Percentiles rank a stretch among this genome's conserved stretches.
phyloP scores from a whole-genome alignment of 2,329 filamentous ascomycete species.

The Bertia moriformis region DNA sequence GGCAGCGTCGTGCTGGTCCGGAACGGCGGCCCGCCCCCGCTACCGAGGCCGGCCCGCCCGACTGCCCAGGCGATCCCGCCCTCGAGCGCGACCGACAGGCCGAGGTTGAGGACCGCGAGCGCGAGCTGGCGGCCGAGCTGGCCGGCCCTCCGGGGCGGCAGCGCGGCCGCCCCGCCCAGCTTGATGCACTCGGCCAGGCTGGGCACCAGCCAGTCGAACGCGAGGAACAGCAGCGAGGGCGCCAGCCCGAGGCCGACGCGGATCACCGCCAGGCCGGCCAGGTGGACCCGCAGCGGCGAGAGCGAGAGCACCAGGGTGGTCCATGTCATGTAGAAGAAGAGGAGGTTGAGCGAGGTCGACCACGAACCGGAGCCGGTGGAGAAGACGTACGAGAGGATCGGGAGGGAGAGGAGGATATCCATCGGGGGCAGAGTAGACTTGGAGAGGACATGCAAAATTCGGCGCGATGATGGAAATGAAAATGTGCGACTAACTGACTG shows the following conservation, averaged over 20 bases:
- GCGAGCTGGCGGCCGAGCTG: constrained; percentile 16
- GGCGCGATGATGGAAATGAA: too few species aligned
- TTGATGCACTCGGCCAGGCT: constrained; percentile 58
- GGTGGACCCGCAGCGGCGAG: constrained; percentile 58
- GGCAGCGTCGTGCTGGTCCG: constrained; percentile 31
- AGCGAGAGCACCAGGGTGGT: constrained; percentile 68
- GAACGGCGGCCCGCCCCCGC: constrained; percentile 25
- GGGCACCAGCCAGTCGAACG: constrained; percentile 59
- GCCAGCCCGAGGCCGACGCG: constrained; percentile 58
- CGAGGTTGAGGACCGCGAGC: constrained; percentile 29
- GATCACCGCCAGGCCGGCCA: constrained; percentile 54
- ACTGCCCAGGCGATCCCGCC: constrained; percentile 20
- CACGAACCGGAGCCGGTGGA: constrained; percentile 51
- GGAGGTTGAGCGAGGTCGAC: constrained; percentile 60
- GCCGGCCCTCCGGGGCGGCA: constrained; percentile 27
- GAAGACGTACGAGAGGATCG: constrained; percentile 50
- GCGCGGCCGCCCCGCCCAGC: constrained; percentile 35
- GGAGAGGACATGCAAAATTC: neutral
- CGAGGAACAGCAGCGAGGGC: constrained; percentile 58
- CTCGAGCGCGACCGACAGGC: constrained; percentile 25
- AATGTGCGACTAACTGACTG: too few species aligned
- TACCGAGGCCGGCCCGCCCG: neutral
- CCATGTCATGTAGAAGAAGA: constrained; percentile 89
- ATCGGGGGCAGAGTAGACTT: too few species aligned
- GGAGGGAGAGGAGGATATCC: constrained; percentile 58